phyloP scores from a whole-genome alignment of 768 basidiomycete genomes.

The Leccinum boreale region DNA sequence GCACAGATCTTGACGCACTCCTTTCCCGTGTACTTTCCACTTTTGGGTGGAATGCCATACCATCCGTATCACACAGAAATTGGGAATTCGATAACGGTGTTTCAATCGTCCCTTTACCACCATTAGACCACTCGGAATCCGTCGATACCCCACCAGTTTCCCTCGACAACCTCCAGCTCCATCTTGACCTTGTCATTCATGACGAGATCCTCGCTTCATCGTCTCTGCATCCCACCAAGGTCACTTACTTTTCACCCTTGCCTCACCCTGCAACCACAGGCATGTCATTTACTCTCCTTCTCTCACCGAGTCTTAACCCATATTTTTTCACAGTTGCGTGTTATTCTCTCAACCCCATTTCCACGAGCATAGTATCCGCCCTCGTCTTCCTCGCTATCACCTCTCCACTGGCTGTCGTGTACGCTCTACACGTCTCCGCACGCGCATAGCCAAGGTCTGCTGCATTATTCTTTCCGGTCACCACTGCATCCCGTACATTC shows the following conservation, averaged over 20 bases:
- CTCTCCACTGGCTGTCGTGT: constrained; percentile 17
- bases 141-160: constrained; percentile 4
- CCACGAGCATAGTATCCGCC: constrained; percentile 12
- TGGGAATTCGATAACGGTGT: constrained; percentile 32
- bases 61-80: constrained; percentile 12
- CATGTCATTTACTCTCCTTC: constrained; percentile 5
- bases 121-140: neutral
- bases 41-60: constrained; percentile 37
- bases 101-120: constrained; percentile 17
- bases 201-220: constrained; percentile 23
- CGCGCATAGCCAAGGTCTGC: neutral
- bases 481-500: neutral
- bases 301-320: neutral
- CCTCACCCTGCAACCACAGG: constrained; percentile 13
- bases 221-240: constrained; percentile 23
- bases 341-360: constrained; percentile 8
- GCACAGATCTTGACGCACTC: constrained; percentile 41
- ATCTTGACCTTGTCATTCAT: constrained; percentile 27
- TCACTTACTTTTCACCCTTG: constrained; percentile 23
- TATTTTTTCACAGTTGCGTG: constrained; percentile 5
- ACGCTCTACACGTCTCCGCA: constrained; percentile 11
- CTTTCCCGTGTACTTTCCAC: constrained; percentile 39
- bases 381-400: constrained; percentile 16
- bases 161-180: constrained; percentile 21
- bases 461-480: neutral